Evolutionary conservation across 2,329 filamentous ascomycete species (phyloP).

Genomic region (Arthrobotrys musiformis): DNA sequence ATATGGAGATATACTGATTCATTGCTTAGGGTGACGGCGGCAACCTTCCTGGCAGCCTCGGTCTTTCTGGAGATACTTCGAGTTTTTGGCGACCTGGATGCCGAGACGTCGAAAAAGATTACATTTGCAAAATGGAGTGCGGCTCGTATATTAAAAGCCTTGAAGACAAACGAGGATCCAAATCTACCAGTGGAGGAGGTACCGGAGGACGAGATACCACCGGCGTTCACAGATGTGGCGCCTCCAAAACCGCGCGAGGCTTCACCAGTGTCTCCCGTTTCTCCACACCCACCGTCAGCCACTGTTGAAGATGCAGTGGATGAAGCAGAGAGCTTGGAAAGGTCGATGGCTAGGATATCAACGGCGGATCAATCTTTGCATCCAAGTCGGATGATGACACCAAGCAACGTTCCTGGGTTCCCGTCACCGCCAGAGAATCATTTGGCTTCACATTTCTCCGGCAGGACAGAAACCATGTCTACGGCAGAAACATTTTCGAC

Average conservation of each 20-base stretch:
- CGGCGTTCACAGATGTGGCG: constrained; percentile 68
- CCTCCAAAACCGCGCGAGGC: constrained; percentile 60
- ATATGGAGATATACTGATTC: not conserved
- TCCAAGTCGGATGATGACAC: constrained; percentile 60
- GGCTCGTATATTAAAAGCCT: constrained; percentile 85
- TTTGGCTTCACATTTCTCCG: constrained; percentile 31
- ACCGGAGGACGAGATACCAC: constrained; percentile 64
- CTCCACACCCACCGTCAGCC: constrained; percentile 60
- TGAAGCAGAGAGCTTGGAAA: constrained; percentile 61
- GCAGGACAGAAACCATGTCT: constrained; percentile 50
- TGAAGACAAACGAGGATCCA: constrained; percentile 90
- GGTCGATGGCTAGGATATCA: constrained; percentile 65
- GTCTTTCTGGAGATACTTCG: constrained; percentile 90
- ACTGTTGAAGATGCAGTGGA: constrained; percentile 70
- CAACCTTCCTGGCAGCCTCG: constrained; percentile 90
- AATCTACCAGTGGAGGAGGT: constrained; percentile 70
- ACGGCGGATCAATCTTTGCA: constrained; percentile 67
- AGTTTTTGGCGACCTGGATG: constrained; percentile 65
- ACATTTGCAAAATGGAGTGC: constrained; percentile 98
- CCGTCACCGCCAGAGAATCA: constrained; percentile 60
- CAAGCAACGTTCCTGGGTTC: constrained; percentile 59
- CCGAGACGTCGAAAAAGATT: constrained; percentile 75
- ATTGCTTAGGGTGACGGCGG: constrained; percentile 79
- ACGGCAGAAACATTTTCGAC: constrained; percentile 64
- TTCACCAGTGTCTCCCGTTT: constrained; percentile 46